phyloP scores from a whole-genome alignment of 108 stramenopile genomes.

The Bacterosira constricta region DNA sequence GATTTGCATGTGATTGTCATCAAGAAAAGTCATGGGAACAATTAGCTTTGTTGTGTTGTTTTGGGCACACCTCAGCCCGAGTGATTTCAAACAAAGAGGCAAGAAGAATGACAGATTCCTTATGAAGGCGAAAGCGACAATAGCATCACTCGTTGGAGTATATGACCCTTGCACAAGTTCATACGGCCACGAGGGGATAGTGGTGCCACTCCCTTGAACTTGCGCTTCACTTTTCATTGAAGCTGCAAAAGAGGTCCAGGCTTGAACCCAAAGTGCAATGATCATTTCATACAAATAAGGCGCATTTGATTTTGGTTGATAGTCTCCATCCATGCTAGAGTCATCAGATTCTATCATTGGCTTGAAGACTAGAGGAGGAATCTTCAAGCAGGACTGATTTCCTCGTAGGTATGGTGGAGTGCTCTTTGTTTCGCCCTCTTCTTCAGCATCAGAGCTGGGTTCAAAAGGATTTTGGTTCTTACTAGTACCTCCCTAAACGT shows the following conservation, averaged over 20 bases:
- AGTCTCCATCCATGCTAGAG: neutral
- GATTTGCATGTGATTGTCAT: conserved; percentile 67
- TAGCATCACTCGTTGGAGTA: conserved; percentile 38
- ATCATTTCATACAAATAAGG: conserved; percentile 43
- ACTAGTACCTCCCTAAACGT: neutral
- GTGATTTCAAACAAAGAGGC: conserved; percentile 80
- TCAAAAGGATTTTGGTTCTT: conserved; percentile 21
- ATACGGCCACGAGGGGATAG: conserved; percentile 41
- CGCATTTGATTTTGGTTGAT: neutral
- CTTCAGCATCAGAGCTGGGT: conserved; percentile 68
- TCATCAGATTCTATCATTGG: conserved; percentile 20
- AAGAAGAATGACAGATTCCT: conserved; percentile 69
- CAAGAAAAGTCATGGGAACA: conserved; percentile 59
- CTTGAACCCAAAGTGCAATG: conserved; percentile 46
- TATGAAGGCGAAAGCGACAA: conserved; percentile 48
- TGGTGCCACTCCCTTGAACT: conserved; percentile 26
- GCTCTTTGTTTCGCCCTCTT: conserved; percentile 45
- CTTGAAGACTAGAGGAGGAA: conserved; percentile 20
- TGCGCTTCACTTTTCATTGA: conserved; percentile 16
- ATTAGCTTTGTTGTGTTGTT: conserved; percentile 28
- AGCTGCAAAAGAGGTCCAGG: conserved; percentile 46
- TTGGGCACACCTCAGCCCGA: conserved; percentile 57
- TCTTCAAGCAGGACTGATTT: conserved; percentile 36
- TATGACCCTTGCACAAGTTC: conserved; percentile 40
- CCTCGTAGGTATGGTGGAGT: conserved; percentile 25